Evolutionary conservation across 495 filamentous ascomycete genomes (phyloP).

Genomic region (Tuber aestivum): DNA sequence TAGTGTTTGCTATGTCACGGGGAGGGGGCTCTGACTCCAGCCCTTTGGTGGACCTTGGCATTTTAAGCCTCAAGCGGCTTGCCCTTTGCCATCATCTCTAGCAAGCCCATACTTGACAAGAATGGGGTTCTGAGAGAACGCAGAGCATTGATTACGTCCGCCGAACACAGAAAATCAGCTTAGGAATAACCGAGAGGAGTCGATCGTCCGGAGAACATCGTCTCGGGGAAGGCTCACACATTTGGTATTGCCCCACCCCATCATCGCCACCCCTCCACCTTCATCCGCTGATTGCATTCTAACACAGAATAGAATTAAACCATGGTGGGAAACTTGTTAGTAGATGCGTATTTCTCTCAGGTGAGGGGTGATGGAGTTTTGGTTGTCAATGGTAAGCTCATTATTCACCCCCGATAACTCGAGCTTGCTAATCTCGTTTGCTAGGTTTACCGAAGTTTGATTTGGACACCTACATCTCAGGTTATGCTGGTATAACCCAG

Average conservation of each 20-base stretch:
- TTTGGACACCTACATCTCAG: slow-evolving; percentile 82
- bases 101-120: neutral
- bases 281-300: neutral
- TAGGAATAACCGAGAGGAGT: neutral
- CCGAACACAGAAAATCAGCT: neutral
- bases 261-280: neutral
- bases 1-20: neutral
- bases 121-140: neutral
- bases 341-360: slow-evolving; percentile 45
- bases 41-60: neutral
- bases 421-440: slow-evolving; percentile 10
- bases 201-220: neutral
- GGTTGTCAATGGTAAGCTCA: slow-evolving; percentile 48
- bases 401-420: slow-evolving; percentile 7
- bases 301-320: neutral
- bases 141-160: neutral
- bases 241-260: neutral
- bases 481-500: slow-evolving; percentile 66
- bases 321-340: neutral
- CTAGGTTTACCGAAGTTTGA: slow-evolving; percentile 83
- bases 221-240: neutral
- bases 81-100: neutral
- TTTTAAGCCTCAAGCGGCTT: neutral
- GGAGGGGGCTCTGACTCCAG: neutral
- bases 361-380: slow-evolving; percentile 47